A percentile compares a stretch with the other conserved stretches of the same genome.
Evolutionary conservation across 306 rosid genomes (phyloP).

Genomic region (Phaseolus lunatus): DNA sequence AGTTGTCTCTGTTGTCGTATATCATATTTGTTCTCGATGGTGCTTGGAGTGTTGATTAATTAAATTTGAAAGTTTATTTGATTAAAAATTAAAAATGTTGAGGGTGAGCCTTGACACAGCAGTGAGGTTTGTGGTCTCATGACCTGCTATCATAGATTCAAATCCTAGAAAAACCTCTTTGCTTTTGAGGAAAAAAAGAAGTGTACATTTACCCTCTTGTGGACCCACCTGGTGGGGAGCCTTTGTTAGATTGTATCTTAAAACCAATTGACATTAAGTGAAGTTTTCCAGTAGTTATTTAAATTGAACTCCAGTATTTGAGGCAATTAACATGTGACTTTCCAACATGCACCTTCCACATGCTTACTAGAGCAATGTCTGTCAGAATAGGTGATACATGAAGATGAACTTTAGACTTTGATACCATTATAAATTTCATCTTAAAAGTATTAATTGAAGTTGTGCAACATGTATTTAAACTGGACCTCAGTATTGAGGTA

Average conservation of each 20-base stretch:
- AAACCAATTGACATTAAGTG: neutral
- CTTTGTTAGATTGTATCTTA: neutral
- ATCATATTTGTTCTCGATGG: conserved; percentile 1
- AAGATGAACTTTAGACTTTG: neutral
- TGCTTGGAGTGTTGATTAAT: conserved; percentile 12
- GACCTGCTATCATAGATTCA: neutral
- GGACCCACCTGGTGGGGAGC: neutral
- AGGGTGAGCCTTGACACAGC: neutral
- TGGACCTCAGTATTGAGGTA: neutral
- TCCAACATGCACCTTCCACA: neutral
- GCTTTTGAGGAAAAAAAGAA: neutral
- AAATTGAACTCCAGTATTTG: neutral
- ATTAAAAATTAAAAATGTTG: neutral
- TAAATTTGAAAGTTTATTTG: neutral
- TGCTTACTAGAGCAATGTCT: neutral
- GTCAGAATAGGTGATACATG: neutral
- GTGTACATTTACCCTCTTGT: neutral
- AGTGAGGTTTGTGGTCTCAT: neutral
- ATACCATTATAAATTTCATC: neutral
- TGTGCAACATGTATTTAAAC: neutral
- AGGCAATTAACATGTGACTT: too few species aligned
- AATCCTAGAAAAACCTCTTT: neutral
- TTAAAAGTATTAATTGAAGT: too few species aligned
- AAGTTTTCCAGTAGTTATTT: neutral
- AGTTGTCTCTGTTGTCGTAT: neutral